Base-by-base conservation (phyloP, 2,329 filamentous ascomycete species). In the Fusarium coicis region DNA sequence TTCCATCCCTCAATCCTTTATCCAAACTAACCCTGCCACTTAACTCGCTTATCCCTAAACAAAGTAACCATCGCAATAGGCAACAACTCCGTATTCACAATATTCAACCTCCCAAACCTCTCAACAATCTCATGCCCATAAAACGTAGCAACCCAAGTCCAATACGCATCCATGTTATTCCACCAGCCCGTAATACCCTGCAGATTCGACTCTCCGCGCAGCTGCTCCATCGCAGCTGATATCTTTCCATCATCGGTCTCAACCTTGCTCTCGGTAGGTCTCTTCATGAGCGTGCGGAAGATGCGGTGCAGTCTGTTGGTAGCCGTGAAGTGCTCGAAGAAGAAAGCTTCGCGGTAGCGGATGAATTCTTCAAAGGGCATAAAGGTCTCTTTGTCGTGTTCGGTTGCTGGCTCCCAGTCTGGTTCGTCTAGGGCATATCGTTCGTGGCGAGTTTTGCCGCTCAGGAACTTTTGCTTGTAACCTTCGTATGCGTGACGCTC, bases 51-150 rank as follows among this genome's bases (percentile, higher is more conserved):
- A 49, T 85, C 80, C 65, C 82, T 80, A 42, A 87, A 82, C 56
- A 86, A 78, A 16, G 77, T 79, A 10, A 87, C 83, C 84, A 87
- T 83, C 0, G 85, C 85, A 77, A 85, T 85, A 4, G 85, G 85
- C 77, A 87, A 68, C 52, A 85, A 57, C 4, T 83, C 84, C 5
- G 81, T 77, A 34, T 86, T 84, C 2, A 87, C 84, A 54, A 87
- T 82, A 37, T 81, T 80, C 70, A 87, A 56, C 1, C 84, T 84
- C 1, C 85, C 85, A 72, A 86, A 87, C 18, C 81, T 77, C 12
- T 80, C 78, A 10, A 86, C 76, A 57, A 86, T 81, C 70, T 86
- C 84, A 8, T 81, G 80, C 4, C 84, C 84, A 32, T 85, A 86
- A 70, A 86, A 78, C 69, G 82, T 81, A 21, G 83, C 76, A 14